Evolutionary conservation across 805 yeast genomes (phyloP), one percentile per base, ranked within the genome.

Genomic region (Sugiyamaella boreocaroliniensis): DNA sequence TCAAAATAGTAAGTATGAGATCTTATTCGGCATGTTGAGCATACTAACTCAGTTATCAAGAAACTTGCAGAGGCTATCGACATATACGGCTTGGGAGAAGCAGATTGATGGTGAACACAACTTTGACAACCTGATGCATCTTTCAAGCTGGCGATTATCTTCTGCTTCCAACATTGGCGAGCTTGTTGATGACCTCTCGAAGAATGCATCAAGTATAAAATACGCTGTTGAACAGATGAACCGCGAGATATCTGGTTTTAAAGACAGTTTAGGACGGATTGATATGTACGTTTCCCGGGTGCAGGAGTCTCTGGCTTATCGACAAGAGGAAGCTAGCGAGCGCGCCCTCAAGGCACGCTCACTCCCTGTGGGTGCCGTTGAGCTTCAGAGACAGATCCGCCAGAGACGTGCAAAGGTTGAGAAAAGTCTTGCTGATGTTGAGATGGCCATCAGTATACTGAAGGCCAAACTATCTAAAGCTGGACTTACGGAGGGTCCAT

Each of bases 361-460:
- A 7, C 40, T 59, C 42, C 62, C 62, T 2, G 51, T 54, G 15
- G 48, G 48, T 11, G 62, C 59, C 2, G 56, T 59, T 15, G 59
- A 57, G 42, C 53, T 59, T 12, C 59, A 55, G 53, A 45, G 55
- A 16, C 43, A 51, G 20, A 19, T 59, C 20, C 43, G 61, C 16
- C 40, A 14, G 42, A 18, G 18, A 11, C 14, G 49, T 7, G 22
- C 49, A 15, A 41, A 16, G 16, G 47, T 56, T 15, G 60, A 54
- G 12, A 45, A 54, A 16, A 40, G 46, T 18, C 49, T 56, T 18
- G 34, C 37, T 20, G 19, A 52, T 14, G 12, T 54, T 4, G 60
- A 56, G 41, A 37, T 54, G 5, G 50, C 48, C 10, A 50, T 54
- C 14, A 58, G 45, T 20, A 50, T 58, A 11, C 34, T 54, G 22